A percentile compares a stretch with the other conserved stretches of the same genome.
These are phyloP conservation scores for Lanmaoa rubissima DNA, from an alignment of 768 basidiomycete species.

Conservation along the genomic window DNA sequence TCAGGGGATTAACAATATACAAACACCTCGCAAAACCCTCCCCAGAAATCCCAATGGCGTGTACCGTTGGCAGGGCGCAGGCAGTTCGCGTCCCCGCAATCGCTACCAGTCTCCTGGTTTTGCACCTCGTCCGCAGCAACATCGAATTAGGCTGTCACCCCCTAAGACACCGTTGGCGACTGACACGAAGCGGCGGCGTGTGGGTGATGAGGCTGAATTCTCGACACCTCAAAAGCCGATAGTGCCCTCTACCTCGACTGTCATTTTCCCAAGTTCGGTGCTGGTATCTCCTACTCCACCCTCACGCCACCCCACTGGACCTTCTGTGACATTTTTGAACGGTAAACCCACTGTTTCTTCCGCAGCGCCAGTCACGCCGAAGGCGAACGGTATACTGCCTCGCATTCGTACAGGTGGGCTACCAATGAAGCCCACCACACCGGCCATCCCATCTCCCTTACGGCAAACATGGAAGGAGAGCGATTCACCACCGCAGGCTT, in stretches of 20 bases:
- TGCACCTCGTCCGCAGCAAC: constrained; percentile 48
- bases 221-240: constrained; percentile 35
- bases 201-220: constrained; percentile 45
- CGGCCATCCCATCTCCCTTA: constrained; percentile 70
- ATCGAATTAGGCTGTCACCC: constrained; percentile 43
- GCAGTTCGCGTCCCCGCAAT: constrained; percentile 67
- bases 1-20: constrained; percentile 14
- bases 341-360: constrained; percentile 23
- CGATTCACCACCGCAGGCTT: constrained; percentile 38
- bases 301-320: constrained; percentile 23
- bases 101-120: constrained; percentile 76
- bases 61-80: constrained; percentile 74
- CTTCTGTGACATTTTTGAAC: constrained; percentile 29
- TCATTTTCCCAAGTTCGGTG: constrained; percentile 21
- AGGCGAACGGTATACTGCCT: constrained; percentile 24
- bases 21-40: constrained; percentile 52
- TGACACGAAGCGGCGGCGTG: constrained; percentile 62
- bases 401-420: constrained; percentile 43
- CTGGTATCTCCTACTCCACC: constrained; percentile 36
- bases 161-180: constrained; percentile 37
- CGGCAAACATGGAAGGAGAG: constrained; percentile 66
- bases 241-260: constrained; percentile 28
- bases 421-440: constrained; percentile 52
- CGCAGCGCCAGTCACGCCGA: constrained; percentile 25
- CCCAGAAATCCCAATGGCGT: constrained; percentile 71